Percentiles rank a stretch among this genome's conserved stretches.
Evolutionary conservation across 176 grass and related monocot species (phyloP).

Genomic region (Ampelocalamus luodianensis): DNA sequence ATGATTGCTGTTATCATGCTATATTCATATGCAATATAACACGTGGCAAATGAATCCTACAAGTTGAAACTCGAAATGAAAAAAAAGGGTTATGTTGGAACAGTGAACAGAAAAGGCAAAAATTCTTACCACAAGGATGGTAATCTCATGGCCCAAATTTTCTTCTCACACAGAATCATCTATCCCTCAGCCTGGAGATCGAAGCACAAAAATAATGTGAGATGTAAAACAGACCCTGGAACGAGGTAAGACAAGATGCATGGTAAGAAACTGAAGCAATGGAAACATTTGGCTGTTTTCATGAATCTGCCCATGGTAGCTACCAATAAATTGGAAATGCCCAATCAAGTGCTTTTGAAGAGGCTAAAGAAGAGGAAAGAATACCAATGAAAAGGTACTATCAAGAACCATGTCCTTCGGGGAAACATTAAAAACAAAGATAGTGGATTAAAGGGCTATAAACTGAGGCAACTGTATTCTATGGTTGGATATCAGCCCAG

Average conservation of each 20-base stretch:
- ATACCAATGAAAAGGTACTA: not conserved
- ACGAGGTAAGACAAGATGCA: not conserved
- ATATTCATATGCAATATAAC: constrained; percentile 1
- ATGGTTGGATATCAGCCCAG: not conserved
- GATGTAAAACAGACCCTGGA: constrained; percentile 18
- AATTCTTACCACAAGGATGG: constrained; percentile 25
- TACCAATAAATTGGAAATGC: constrained; percentile 24
- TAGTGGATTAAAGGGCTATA: not conserved
- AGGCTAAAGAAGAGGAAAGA: not conserved
- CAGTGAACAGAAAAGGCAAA: not conserved
- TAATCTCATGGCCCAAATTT: not conserved
- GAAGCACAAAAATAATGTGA: not conserved
- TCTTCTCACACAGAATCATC: not conserved
- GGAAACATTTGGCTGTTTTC: constrained; percentile 3
- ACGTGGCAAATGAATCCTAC: not conserved
- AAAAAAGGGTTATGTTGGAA: not conserved
- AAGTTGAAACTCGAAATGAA: not conserved
- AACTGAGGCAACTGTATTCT: not conserved
- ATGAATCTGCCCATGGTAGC: constrained; percentile 1
- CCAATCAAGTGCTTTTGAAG: not conserved
- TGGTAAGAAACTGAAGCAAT: constrained; percentile 12
- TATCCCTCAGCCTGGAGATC: not conserved
- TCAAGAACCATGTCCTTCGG: constrained; percentile 4
- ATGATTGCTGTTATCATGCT: not conserved
- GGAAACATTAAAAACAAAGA: not conserved